Evolutionary conservation across 768 basidiomycete species (phyloP).

Genomic region (Leccinum pellstonianum): DNA sequence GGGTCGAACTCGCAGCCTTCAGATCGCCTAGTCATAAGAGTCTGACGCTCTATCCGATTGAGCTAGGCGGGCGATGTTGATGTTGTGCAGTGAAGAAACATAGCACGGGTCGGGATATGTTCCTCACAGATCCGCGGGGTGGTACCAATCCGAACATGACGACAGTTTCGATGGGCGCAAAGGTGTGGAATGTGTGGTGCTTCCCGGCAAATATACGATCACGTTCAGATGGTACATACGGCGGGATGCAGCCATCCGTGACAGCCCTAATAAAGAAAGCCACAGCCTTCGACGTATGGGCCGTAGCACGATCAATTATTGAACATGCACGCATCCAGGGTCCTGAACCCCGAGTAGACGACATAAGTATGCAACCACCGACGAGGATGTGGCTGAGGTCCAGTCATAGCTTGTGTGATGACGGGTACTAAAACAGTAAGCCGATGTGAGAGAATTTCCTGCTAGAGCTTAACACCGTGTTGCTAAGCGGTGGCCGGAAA

Average conservation of each 20-base stretch:
- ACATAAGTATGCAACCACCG: constrained; percentile 5
- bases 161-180: constrained; percentile 20
- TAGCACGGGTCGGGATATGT: not conserved
- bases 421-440: not conserved
- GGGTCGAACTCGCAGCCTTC: constrained; percentile 66
- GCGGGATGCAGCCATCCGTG: constrained; percentile 13
- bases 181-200: constrained; percentile 21
- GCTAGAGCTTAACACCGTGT: not conserved
- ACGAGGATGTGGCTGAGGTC: not conserved
- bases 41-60: constrained; percentile 70
- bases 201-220: constrained; percentile 12
- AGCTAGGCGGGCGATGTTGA: constrained; percentile 52
- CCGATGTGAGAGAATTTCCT: not conserved
- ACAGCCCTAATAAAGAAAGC: constrained; percentile 14
- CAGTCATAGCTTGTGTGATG: constrained; percentile 1
- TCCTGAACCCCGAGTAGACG: constrained; percentile 14
- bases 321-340: constrained; percentile 14
- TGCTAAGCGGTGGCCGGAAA: not conserved
- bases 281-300: constrained; percentile 11
- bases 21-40: constrained; percentile 53
- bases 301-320: constrained; percentile 19
- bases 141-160: constrained; percentile 3
- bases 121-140: not conserved
- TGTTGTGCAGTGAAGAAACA: accelerated
- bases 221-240: constrained; percentile 4